Conservation (phyloP, 345 rosid genomes). For the Brassica incana region DNA sequence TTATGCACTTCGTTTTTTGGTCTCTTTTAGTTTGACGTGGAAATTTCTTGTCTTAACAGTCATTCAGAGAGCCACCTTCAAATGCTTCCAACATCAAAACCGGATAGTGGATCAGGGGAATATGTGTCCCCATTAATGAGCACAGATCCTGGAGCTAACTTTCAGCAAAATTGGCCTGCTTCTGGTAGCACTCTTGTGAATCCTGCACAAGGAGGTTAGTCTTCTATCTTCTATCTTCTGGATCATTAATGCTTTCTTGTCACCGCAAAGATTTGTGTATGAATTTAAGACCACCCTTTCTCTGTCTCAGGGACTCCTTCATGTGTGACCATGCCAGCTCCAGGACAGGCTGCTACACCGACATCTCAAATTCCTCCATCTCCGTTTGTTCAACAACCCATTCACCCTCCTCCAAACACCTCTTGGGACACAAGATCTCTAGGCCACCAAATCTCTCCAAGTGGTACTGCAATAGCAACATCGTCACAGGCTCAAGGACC, state of each 20-base stretch:
- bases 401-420: conserved; percentile 60
- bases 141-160: conserved; percentile 54
- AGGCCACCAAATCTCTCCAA: conserved; percentile 60
- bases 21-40: conserved; percentile 24
- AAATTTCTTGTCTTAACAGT: conserved; percentile 46
- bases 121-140: conserved; percentile 68
- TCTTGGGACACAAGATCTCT: conserved; percentile 79
- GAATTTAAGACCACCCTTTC: conserved; percentile 41
- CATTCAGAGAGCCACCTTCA: conserved; percentile 53
- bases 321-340: conserved; percentile 52
- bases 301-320: conserved; percentile 60
- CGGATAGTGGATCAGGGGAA: conserved; percentile 62
- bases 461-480: conserved; percentile 51
- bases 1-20: background rate
- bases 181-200: conserved; percentile 45
- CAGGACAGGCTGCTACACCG: conserved; percentile 58
- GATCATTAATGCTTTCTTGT: conserved; percentile 26
- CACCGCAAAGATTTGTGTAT: background rate
- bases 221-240: conserved; percentile 35
- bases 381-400: conserved; percentile 68
- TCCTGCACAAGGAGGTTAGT: conserved; percentile 58
- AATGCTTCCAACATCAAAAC: conserved; percentile 50
- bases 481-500: conserved; percentile 38
- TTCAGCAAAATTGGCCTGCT: conserved; percentile 56
- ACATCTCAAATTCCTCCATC: conserved; percentile 70